Evolutionary conservation across 257 asterid genomes (phyloP).

Genomic region (Petrea volubilis): DNA sequence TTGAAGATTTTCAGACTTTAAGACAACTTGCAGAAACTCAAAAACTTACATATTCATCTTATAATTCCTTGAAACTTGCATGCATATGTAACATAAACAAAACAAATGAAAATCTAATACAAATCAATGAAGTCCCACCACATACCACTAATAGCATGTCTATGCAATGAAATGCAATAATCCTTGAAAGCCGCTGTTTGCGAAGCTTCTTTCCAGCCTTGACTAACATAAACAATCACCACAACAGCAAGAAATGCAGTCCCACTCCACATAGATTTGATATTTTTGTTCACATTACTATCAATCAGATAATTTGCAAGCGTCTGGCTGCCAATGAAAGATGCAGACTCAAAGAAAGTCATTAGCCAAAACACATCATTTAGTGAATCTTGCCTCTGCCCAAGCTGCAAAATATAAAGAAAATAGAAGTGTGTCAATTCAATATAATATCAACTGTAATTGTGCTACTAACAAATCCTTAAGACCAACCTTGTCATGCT

Average conservation of each 20-base stretch:
- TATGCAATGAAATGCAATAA: constrained; percentile 48
- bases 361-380: constrained; percentile 97
- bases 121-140: constrained; percentile 1
- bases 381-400: constrained; percentile 79
- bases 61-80: not conserved
- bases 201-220: constrained; percentile 65
- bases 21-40: constrained; percentile 2
- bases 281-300: constrained; percentile 41
- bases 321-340: constrained; percentile 68
- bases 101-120: not conserved
- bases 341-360: constrained; percentile 71
- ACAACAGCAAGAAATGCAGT: constrained; percentile 50
- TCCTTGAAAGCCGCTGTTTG: constrained; percentile 46
- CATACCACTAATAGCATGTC: constrained; percentile 59
- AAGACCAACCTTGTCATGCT: constrained; percentile 73
- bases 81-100: not conserved
- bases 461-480: not conserved
- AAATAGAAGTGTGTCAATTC: not conserved
- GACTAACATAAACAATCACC: constrained; percentile 46
- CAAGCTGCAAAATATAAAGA: constrained; percentile 52
- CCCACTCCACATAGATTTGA: constrained; percentile 47
- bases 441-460: constrained; percentile 7
- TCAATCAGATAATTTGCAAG: constrained; percentile 70
- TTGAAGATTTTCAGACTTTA: not conserved
- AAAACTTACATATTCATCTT: constrained; percentile 2